Evolutionary conservation across 805 yeast species (phyloP), one percentile per base, ranked within the genome.

Genomic region (Ogataea kodamae): DNA sequence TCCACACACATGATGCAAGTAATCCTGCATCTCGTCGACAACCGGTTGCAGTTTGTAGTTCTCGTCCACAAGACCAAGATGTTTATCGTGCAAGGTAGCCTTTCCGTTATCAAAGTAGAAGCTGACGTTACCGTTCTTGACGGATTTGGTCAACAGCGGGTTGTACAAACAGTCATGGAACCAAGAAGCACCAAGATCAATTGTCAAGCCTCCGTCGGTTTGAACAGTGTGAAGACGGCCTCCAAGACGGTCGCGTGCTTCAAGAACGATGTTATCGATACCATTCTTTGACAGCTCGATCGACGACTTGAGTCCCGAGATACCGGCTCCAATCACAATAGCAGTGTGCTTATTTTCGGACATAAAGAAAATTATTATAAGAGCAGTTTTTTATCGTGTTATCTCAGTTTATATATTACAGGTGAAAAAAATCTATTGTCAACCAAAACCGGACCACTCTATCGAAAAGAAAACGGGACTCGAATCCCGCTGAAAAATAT

Each of bases 371-470:
- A 12, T 12, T 12, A 9, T 9, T 11, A 22, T 22, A 11, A 6
- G n/a, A 5, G 16, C 20, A 18, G 62, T 39, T 76, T 68, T 1
- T 84, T 18, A 18, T 22, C 29, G 35, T 27, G 22, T 7, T 22
- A 33, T 25, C 13, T 33, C 38, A 26, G n/a, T n/a, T n/a, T n/a
- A n/a, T n/a, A n/a, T n/a, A n/a, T n/a, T 16, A 4, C 12, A 9
- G 19, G 18, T 24, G 17, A 6, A 12, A 16, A 17, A 22, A 14
- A 23, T 21, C 43, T 57, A 87, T 37, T 18, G 21, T 18, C 9
- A 18, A 9, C 96, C 97, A 62, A 90, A 90, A 0, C 96, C 97
- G 1, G 97, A 88, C 98, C 98, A 90, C 60, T 90, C 96, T 2
- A 90, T 65, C 5, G 95, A 81, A 52, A 76, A 90, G 11, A 72